phyloP scores from a whole-genome alignment of 306 rosid species.

The Alnus rubra region DNA sequence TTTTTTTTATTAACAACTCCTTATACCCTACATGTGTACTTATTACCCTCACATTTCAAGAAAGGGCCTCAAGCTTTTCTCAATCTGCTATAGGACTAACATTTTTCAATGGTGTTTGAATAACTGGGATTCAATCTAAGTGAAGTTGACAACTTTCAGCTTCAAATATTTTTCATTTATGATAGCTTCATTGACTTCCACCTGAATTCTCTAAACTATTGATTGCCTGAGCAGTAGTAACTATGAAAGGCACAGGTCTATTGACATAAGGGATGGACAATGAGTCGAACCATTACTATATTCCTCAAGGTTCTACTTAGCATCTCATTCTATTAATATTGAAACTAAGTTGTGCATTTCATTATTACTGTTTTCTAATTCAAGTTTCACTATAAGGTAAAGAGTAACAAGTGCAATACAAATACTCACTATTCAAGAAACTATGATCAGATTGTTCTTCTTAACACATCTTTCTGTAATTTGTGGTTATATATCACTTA shows the following conservation, averaged over 20 bases:
- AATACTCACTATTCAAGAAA: neutral
- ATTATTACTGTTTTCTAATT: neutral
- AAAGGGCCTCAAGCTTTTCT: too few species aligned
- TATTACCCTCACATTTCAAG: too few species aligned
- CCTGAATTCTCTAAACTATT: neutral
- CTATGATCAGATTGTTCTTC: neutral
- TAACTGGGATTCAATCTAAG: neutral
- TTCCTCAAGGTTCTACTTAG: neutral
- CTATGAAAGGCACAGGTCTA: neutral
- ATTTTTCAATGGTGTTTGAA: neutral
- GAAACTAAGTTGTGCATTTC: neutral
- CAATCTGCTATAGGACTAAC: neutral
- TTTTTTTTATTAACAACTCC: too few species aligned
- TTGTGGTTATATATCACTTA: neutral
- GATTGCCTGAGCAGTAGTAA: neutral
- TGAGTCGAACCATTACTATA: neutral
- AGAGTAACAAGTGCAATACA: conserved; percentile 5
- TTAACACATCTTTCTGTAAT: neutral
- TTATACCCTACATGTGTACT: too few species aligned
- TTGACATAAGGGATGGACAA: neutral
- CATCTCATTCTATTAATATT: neutral
- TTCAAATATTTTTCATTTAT: neutral
- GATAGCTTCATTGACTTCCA: neutral
- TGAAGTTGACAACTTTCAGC: neutral
- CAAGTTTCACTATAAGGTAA: neutral